These are phyloP conservation scores for Ensete ventricosum DNA, from an alignment of 176 grass and related monocot species.

Conservation along the genomic window DNA sequence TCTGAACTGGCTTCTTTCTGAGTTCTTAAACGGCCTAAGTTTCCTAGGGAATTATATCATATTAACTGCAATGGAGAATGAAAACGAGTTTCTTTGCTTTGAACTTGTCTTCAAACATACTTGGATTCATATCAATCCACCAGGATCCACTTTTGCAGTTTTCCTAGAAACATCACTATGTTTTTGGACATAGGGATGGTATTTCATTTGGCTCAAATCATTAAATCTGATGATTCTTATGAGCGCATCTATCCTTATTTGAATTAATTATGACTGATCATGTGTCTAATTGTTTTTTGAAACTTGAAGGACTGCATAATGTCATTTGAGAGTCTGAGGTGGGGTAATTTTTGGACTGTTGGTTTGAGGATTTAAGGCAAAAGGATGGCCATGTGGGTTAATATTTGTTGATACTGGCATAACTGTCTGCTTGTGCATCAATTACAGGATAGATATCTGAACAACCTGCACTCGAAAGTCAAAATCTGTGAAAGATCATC, in stretches of 20 bases:
- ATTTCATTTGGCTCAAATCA: neutral
- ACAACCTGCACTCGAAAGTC: conserved; percentile 28
- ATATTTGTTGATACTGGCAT: conserved; percentile 27
- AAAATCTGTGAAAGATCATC: conserved; percentile 32
- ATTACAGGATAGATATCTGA: conserved; percentile 63
- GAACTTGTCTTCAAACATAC: neutral
- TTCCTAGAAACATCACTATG: neutral
- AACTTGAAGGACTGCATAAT: conserved; percentile 1
- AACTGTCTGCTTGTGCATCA: conserved; percentile 44
- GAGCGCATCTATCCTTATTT: neutral
- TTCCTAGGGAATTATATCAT: too few species aligned
- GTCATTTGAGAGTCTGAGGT: conserved; percentile 9
- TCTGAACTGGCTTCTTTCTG: too few species aligned
- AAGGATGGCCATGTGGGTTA: conserved; percentile 23
- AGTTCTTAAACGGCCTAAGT: too few species aligned
- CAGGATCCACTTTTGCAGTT: neutral
- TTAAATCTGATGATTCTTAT: neutral
- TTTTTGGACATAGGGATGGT: neutral
- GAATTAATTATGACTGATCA: neutral
- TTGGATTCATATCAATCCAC: neutral
- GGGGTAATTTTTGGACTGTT: conserved; percentile 8
- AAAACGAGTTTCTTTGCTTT: neutral
- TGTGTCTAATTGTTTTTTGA: neutral
- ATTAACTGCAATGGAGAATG: neutral
- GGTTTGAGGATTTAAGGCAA: conserved; percentile 25